A percentile compares a stretch with the other conserved stretches of the same genome.
phyloP scores from a whole-genome alignment of 2,329 filamentous ascomycete species.

The Lachnellula arida region DNA sequence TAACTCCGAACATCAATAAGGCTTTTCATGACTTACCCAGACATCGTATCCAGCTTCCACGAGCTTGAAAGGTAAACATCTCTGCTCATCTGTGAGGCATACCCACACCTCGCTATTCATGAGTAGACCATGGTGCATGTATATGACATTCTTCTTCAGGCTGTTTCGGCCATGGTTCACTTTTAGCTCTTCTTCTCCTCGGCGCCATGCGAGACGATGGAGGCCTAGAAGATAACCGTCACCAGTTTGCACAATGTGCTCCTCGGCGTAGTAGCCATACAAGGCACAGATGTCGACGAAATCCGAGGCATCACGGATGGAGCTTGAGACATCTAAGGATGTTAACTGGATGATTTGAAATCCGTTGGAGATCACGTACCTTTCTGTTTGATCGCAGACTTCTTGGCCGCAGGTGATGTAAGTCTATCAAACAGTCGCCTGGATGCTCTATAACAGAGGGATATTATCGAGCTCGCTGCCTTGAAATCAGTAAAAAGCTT shows the following conservation, averaged over 20 bases:
- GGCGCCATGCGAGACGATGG: conserved; percentile 78
- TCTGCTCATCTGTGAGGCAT: conserved; percentile 78
- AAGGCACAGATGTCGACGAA: conserved; percentile 91
- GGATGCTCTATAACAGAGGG: conserved; percentile 77
- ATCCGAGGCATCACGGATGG: conserved; percentile 80
- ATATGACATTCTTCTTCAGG: conserved; percentile 78
- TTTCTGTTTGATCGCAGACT: conserved; percentile 63
- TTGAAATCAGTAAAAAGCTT: conserved; percentile 5
- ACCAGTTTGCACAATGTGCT: conserved; percentile 90
- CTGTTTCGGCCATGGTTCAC: conserved; percentile 69
- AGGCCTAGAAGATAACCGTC: conserved; percentile 91
- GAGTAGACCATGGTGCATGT: conserved; percentile 90
- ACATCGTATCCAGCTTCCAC: conserved; percentile 93
- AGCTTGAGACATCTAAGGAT: conserved; percentile 57
- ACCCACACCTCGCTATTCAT: conserved; percentile 99
- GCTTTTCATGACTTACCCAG: conserved; percentile 57
- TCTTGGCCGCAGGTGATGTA: conserved; percentile 64
- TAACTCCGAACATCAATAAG: conserved; percentile 13
- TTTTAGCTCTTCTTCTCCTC: conserved; percentile 71
- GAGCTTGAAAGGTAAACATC: conserved; percentile 82
- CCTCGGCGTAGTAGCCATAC: conserved; percentile 89
- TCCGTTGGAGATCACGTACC: conserved; percentile 52
- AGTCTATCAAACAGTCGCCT: conserved; percentile 77
- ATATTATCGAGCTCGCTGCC: conserved; percentile 71
- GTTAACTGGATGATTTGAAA: conserved; percentile 51